phyloP scores from a whole-genome alignment of 805 yeast genomes.

The Sungouiozyma intestinalis region DNA sequence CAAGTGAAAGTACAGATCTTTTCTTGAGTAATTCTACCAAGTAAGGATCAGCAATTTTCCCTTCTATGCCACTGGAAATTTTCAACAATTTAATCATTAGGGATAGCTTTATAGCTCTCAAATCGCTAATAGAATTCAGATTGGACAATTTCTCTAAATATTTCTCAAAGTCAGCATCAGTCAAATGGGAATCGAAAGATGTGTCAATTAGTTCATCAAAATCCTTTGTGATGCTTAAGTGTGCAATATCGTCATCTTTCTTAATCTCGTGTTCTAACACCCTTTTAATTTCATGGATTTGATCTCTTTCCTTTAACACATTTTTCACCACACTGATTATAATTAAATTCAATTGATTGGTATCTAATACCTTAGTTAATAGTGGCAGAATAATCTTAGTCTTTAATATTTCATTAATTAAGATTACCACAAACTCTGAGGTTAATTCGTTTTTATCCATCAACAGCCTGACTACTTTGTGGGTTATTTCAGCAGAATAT shows the following conservation, averaged over 20 bases:
- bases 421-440: slow-evolving; percentile 38
- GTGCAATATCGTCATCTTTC: slow-evolving; percentile 3
- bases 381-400: slow-evolving; percentile 47
- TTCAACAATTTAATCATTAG: slow-evolving; percentile 13
- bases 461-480: slow-evolving; percentile 29
- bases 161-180: slow-evolving; percentile 21
- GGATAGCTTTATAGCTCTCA: slow-evolving; percentile 13
- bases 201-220: slow-evolving; percentile 1
- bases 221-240: not conserved
- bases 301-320: slow-evolving; percentile 60
- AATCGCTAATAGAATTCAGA: slow-evolving; percentile 8
- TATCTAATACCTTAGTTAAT: slow-evolving; percentile 44
- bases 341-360: slow-evolving; percentile 66
- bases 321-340: slow-evolving; percentile 51
- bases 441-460: slow-evolving; percentile 35
- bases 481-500: slow-evolving; percentile 38
- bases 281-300: slow-evolving; percentile 60
- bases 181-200: not conserved
- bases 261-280: slow-evolving; percentile 58
- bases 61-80: slow-evolving; percentile 2
- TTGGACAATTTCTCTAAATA: slow-evolving; percentile 18
- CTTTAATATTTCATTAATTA: slow-evolving; percentile 56
- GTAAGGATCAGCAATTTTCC: not conserved
- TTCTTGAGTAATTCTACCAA: slow-evolving; percentile 7
- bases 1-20: slow-evolving; percentile 16